These are phyloP conservation scores for Leishmania tropica DNA, from an alignment of 208 protist genomes.

Conservation along the genomic window DNA sequence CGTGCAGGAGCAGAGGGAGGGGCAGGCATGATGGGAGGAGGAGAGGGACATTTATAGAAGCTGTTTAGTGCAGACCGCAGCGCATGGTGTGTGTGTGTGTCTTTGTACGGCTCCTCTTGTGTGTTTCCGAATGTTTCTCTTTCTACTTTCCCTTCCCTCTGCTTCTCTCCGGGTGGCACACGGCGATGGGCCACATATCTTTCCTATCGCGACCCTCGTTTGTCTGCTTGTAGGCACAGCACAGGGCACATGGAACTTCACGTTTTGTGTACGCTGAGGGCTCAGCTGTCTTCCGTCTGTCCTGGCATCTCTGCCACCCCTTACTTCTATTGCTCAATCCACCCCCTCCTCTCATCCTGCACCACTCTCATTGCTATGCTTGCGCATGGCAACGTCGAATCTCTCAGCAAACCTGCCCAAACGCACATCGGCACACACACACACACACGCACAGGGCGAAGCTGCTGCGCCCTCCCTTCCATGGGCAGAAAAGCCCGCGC, in stretches of 20 bases:
- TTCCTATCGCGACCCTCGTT: neutral
- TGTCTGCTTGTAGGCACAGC: neutral
- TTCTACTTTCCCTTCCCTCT: neutral
- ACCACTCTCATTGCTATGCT: slow-evolving; percentile 11
- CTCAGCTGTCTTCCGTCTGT: neutral
- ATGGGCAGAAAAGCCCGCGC: neutral
- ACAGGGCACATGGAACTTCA: neutral
- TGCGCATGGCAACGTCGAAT: neutral
- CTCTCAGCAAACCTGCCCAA: neutral
- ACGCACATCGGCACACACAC: neutral
- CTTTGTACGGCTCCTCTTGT: neutral
- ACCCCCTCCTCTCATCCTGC: neutral
- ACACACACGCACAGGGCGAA: neutral
- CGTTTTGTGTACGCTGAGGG: neutral
- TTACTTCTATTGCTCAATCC: neutral
- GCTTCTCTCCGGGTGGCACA: neutral
- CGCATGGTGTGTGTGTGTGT: neutral
- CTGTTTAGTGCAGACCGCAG: neutral
- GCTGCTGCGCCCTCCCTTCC: neutral
- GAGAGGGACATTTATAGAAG: neutral
- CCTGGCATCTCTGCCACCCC: neutral
- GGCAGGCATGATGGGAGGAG: neutral
- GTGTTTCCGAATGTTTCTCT: neutral
- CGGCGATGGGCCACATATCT: neutral
- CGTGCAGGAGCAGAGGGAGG: neutral